phyloP scores from a whole-genome alignment of 352 stramenopile species.

The Pythium myriotylum region DNA sequence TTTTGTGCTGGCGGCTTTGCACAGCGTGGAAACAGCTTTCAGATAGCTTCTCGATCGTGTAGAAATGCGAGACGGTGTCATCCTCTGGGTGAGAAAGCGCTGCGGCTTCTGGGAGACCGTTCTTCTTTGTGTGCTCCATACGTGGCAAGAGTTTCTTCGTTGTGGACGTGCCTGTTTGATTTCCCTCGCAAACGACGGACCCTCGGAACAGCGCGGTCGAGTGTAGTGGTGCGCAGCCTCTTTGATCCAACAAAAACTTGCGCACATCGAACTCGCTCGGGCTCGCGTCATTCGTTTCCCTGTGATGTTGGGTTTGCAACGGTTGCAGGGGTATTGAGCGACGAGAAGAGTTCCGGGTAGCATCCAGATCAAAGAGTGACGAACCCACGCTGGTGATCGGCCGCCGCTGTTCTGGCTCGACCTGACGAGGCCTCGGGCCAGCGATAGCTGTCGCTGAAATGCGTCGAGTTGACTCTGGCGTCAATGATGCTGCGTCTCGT shows the following conservation, averaged over 20 bases:
- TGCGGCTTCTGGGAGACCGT: too few relatives aligned
- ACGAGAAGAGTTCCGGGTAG: too few relatives aligned
- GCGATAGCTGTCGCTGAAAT: conserved; percentile 19
- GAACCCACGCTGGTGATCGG: conserved; percentile 48
- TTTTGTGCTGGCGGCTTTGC: conserved; percentile 66
- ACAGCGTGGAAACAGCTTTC: conserved; percentile 72
- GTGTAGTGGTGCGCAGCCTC: conserved; percentile 48
- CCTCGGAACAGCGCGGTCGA: conserved; percentile 64
- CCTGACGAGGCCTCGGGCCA: conserved; percentile 5
- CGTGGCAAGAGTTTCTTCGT: conserved; percentile 42
- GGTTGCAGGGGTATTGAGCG: conserved; percentile 8
- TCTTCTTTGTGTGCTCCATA: conserved; percentile 29
- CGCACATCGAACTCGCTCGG: conserved; percentile 56
- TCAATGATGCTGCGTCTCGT: conserved; percentile 3
- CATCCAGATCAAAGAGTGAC: conserved; percentile 35
- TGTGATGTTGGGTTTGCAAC: conserved; percentile 3
- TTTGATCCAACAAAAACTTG: conserved; percentile 71
- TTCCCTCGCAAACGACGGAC: conserved; percentile 15
- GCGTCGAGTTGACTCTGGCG: conserved; percentile 1
- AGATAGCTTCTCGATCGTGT: conserved; percentile 75
- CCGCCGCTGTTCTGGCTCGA: conserved; percentile 12
- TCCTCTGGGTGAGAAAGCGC: conserved; percentile 13
- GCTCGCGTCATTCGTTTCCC: not conserved
- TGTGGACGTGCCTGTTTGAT: conserved; percentile 9
- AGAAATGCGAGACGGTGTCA: conserved; percentile 65